phyloP scores from a whole-genome alignment of 129 eudicot species.

The Silybum marianum region DNA sequence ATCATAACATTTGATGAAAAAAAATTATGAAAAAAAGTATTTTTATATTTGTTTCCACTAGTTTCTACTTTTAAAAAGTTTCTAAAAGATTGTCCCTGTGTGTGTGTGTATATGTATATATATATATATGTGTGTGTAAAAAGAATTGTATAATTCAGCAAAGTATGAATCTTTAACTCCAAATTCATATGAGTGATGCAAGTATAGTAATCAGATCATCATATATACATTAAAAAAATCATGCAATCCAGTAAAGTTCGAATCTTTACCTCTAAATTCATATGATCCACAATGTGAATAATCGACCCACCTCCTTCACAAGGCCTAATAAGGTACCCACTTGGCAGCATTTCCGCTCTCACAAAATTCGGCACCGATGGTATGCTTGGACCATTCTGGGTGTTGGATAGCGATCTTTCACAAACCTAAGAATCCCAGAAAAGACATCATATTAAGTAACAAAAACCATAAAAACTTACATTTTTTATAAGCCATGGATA shows the following conservation, averaged over 20 bases:
- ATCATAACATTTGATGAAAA: no score
- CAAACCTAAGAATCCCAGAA: constrained; percentile 50
- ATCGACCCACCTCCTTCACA: constrained; percentile 99
- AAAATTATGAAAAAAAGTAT: no score
- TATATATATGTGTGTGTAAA: no score
- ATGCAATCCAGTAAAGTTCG: background rate
- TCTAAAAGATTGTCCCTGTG: no score
- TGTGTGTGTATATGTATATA: no score
- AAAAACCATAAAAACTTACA: background rate
- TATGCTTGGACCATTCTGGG: constrained; percentile 92
- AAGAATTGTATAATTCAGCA: no score
- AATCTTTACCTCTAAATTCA: constrained; percentile 78
- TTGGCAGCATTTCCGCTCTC: constrained; percentile 92
- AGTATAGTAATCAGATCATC: background rate
- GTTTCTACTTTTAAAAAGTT: no score
- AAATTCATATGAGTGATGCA: background rate
- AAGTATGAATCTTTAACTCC: no score
- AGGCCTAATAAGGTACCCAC: constrained; percentile 93
- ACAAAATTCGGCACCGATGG: constrained; percentile 91
- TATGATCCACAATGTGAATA: constrained; percentile 89
- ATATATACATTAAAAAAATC: background rate
- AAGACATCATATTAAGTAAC: background rate
- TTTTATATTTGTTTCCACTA: no score
- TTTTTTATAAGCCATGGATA: no score
- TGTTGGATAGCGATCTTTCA: constrained; percentile 85